Conservation (phyloP, 2,329 filamentous ascomycete species). For the Penicillium sclerotigenum region DNA sequence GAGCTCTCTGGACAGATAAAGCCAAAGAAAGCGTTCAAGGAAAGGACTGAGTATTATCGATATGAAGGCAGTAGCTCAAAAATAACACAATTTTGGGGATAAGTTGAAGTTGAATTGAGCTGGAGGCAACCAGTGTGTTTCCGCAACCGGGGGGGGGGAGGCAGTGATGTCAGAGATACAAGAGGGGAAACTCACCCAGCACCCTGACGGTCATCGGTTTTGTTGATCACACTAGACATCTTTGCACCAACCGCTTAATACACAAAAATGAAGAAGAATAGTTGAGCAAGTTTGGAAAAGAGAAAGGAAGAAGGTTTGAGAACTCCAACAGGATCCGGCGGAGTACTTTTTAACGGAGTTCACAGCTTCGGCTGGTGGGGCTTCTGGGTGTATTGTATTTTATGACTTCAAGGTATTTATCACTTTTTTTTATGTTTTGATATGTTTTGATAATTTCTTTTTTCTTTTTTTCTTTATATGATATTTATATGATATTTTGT, state of each 20-base stretch:
- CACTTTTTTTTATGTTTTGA: neutral
- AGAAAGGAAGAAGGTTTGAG: constrained; percentile 21
- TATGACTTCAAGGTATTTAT: constrained; percentile 18
- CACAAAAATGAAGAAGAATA: constrained; percentile 15
- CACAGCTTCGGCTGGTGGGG: constrained; percentile 25
- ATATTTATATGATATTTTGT: neutral
- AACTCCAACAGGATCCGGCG: constrained; percentile 30
- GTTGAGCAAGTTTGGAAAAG: constrained; percentile 3
- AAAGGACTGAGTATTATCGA: neutral
- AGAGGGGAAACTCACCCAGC: constrained; percentile 49
- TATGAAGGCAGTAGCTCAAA: neutral
- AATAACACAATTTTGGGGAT: neutral
- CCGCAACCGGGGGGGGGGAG: constrained; percentile 23
- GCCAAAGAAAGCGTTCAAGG: neutral
- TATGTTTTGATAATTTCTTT: neutral
- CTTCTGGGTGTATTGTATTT: constrained; percentile 15
- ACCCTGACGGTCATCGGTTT: constrained; percentile 48
- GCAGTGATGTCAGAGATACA: constrained; percentile 41
- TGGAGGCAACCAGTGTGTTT: constrained; percentile 10
- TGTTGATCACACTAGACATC: constrained; percentile 54
- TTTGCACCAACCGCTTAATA: constrained; percentile 16
- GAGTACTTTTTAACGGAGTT: constrained; percentile 33
- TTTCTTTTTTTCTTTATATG: neutral
- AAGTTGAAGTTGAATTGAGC: constrained; percentile 11
- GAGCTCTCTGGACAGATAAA: constrained; percentile 3